These are phyloP conservation scores for Pachyrhizus erosus DNA, from an alignment of 306 rosid genomes.

Conservation along the genomic window DNA sequence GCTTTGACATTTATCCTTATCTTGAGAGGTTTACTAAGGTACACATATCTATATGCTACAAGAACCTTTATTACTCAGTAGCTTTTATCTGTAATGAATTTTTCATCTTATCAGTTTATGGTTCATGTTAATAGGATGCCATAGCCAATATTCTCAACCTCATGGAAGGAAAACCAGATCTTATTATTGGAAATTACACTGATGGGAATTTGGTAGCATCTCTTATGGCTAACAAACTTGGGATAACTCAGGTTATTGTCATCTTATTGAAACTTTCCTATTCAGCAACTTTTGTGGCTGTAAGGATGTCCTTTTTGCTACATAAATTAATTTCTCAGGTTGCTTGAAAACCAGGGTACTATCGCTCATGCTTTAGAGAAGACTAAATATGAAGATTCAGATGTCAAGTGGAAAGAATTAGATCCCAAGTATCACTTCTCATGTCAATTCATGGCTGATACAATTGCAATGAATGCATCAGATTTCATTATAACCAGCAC, in stretches of 20 bases:
- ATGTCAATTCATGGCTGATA: conserved; percentile 86
- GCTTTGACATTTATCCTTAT: conserved; percentile 86
- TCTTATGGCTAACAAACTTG: conserved; percentile 81
- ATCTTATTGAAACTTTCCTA: background rate
- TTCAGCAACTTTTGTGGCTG: conserved; percentile 25
- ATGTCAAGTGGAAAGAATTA: conserved; percentile 86
- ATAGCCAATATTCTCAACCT: conserved; percentile 64
- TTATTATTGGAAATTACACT: conserved; percentile 85
- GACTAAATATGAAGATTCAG: conserved; percentile 91
- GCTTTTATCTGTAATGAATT: background rate
- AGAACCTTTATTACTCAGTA: conserved; percentile 3
- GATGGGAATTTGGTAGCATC: conserved; percentile 94
- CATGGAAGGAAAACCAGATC: conserved; percentile 84
- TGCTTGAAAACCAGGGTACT: conserved; percentile 64
- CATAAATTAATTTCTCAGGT: conserved; percentile 19
- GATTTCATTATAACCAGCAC: conserved; percentile 92
- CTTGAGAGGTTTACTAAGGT: conserved; percentile 82
- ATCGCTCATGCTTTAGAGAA: conserved; percentile 97
- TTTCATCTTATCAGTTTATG: conserved; percentile 13
- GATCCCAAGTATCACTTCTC: conserved; percentile 92
- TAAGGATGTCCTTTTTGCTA: conserved; percentile 12
- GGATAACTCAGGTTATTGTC: conserved; percentile 69
- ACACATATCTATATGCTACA: conserved; percentile 25
- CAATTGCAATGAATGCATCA: conserved; percentile 88
- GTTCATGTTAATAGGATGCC: conserved; percentile 62